Conservation (phyloP, 1,139 yeast genomes). For the Pichia sp. region DNA sequence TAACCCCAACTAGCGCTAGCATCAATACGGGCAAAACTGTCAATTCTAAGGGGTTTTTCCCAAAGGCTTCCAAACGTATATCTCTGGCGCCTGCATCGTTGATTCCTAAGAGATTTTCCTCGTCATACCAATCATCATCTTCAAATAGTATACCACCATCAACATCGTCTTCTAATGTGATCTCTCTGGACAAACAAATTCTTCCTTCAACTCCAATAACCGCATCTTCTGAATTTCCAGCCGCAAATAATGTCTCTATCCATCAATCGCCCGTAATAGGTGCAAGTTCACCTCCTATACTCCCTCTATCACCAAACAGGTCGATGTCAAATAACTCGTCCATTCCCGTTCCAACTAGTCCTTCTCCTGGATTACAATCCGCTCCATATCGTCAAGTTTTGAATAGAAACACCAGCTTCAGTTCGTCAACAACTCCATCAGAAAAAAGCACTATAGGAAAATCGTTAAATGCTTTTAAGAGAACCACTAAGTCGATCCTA, state of each 20-base stretch:
- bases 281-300: neutral
- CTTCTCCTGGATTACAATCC: slow-evolving; percentile 1
- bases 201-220: neutral
- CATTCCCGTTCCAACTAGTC: neutral
- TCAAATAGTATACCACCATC: neutral
- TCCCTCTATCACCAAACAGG: slow-evolving; percentile 6
- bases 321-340: neutral
- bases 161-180: neutral
- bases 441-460: slow-evolving; percentile 23
- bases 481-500: slow-evolving; percentile 26
- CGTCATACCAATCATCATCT: neutral
- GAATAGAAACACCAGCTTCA: slow-evolving; percentile 10
- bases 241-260: too few species aligned
- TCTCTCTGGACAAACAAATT: too few species aligned
- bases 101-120: slow-evolving; percentile 21
- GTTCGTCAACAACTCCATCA: slow-evolving; percentile 13
- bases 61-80: slow-evolving; percentile 13
- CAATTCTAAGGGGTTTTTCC: neutral
- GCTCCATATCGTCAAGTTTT: neutral
- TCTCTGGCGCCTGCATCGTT: slow-evolving; percentile 13
- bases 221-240: too few species aligned
- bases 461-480: slow-evolving; percentile 23
- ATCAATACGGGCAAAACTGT: neutral
- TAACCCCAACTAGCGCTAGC: too few species aligned
- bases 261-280: neutral